A percentile compares a stretch with the other conserved stretches of the same genome.
Conservation (phyloP, 2,329 filamentous ascomycete genomes). For the Magnaporthiopsis incrustans region DNA sequence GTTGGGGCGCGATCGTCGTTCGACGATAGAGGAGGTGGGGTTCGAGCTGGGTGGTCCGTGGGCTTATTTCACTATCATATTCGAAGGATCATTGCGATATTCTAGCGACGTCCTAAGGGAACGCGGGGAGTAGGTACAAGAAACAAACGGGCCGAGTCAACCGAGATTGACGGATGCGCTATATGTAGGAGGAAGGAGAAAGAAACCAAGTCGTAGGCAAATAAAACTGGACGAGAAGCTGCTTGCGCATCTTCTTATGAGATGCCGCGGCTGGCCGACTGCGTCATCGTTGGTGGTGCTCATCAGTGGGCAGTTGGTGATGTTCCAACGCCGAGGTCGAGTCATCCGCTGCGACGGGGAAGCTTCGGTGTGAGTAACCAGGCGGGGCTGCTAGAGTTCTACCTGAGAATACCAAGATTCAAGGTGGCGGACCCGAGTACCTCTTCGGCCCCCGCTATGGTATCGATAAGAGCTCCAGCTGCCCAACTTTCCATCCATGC, state of each 20-base stretch:
- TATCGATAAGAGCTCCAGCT: slow-evolving; percentile 7
- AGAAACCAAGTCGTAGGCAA: background rate
- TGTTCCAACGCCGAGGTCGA: background rate
- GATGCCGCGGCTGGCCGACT: background rate
- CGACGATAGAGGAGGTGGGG: background rate
- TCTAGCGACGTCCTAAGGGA: background rate
- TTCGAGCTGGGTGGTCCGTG: background rate
- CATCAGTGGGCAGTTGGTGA: background rate
- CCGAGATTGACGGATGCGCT: too few relatives aligned
- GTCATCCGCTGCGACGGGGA: background rate
- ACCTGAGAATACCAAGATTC: background rate
- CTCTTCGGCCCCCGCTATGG: background rate
- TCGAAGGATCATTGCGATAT: slow-evolving; percentile 21
- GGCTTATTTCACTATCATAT: slow-evolving; percentile 16
- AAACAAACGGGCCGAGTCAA: too few relatives aligned
- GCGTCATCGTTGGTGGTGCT: background rate
- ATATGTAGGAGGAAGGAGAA: background rate
- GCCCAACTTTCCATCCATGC: too few relatives aligned
- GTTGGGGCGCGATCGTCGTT: background rate
- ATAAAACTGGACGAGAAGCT: background rate
- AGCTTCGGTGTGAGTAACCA: slow-evolving; percentile 2
- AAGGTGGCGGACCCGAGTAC: background rate
- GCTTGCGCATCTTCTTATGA: background rate
- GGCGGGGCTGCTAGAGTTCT: background rate
- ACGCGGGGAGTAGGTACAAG: background rate